Evolutionary conservation across 768 basidiomycete species (phyloP).

Genomic region (Rhizopogon salebrosus): DNA sequence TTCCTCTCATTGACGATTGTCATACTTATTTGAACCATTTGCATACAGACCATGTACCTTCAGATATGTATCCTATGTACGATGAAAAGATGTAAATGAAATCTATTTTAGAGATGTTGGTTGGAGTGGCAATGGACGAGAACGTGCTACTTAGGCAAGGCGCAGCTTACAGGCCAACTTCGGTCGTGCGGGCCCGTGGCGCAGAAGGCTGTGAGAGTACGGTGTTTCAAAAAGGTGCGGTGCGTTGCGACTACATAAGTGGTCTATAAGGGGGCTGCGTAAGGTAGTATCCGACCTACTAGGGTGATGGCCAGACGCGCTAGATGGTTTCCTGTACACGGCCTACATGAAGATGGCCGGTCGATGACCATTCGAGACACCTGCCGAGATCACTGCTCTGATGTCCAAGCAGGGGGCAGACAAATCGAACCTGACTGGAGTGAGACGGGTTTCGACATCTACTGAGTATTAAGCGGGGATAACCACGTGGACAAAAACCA

Average conservation of each 20-base stretch:
- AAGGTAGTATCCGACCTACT: too few species aligned
- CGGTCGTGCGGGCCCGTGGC: too few species aligned
- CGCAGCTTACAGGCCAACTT: too few species aligned
- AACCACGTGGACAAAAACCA: conserved; percentile 4
- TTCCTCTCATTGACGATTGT: neutral
- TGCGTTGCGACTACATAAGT: neutral
- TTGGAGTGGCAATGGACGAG: too few species aligned
- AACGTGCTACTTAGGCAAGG: too few species aligned
- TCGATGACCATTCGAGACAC: too few species aligned
- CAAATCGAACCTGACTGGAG: too few species aligned
- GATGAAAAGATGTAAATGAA: neutral
- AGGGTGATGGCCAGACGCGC: too few species aligned
- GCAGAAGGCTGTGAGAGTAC: too few species aligned
- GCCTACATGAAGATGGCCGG: neutral
- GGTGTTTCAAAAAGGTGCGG: neutral
- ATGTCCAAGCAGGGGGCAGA: too few species aligned
- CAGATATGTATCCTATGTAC: neutral
- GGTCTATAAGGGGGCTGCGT: neutral
- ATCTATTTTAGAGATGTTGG: neutral
- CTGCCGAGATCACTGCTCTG: too few species aligned
- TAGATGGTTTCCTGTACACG: neutral
- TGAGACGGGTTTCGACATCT: too few species aligned
- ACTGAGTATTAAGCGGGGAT: neutral
- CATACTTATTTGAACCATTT: neutral
- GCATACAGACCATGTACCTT: neutral